phyloP scores from a whole-genome alignment of 2,329 filamentous ascomycete genomes.

The Penicillium sp. region DNA sequence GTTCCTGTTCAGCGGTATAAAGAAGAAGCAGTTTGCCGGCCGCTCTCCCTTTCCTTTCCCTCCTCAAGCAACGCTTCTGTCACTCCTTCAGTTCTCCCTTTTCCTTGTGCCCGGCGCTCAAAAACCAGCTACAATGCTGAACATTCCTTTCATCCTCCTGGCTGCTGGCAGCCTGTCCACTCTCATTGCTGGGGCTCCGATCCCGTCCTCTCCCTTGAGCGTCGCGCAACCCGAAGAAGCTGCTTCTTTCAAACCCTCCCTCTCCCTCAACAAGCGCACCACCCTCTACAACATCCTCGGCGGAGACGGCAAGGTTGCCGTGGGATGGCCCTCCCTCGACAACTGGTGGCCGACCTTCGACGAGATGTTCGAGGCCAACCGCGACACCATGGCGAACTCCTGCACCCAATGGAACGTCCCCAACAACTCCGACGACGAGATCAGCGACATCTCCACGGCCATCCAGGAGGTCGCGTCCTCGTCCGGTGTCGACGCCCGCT shows the following conservation, averaged over 20 bases:
- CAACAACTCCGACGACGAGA: conserved; percentile 37
- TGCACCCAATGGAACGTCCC: conserved; percentile 27
- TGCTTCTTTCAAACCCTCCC: conserved; percentile 4
- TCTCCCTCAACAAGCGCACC: conserved; percentile 9
- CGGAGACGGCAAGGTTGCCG: conserved; percentile 17
- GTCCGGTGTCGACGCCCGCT: conserved; percentile 43
- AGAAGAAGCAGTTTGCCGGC: background rate
- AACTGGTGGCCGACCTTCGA: conserved; percentile 31
- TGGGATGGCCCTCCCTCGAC: conserved; percentile 31
- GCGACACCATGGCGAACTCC: conserved; percentile 17
- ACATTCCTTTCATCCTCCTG: conserved; percentile 26
- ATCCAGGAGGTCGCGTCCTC: conserved; percentile 40
- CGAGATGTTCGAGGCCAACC: conserved; percentile 27
- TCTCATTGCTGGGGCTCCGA: conserved; percentile 33
- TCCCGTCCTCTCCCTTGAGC: conserved; percentile 29
- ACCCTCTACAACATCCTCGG: conserved; percentile 14
- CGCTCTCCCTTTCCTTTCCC: conserved; percentile 5
- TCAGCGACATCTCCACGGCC: conserved; percentile 34
- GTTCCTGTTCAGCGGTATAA: background rate
- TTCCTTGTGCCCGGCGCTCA: conserved; percentile 13
- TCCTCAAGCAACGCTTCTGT: conserved; percentile 18
- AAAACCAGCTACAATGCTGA: conserved; percentile 10
- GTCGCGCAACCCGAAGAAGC: background rate
- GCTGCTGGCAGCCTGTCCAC: conserved; percentile 39
- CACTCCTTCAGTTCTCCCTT: conserved; percentile 11